A percentile compares a stretch with the other conserved stretches of the same genome.
Conservation (phyloP, 345 rosid species). For the Rhodamnia rubescens region DNA sequence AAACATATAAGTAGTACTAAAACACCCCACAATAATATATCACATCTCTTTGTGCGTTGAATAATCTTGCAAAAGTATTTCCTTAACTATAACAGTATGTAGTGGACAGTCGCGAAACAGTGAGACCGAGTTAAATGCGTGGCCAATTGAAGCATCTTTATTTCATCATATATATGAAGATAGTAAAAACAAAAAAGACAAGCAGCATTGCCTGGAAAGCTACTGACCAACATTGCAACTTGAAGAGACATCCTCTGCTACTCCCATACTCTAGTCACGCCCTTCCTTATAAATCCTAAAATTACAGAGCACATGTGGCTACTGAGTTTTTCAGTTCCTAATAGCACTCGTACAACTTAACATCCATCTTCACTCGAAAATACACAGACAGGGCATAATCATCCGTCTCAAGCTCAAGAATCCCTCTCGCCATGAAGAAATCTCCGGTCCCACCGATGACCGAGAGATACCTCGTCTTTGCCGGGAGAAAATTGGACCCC, state of each 20-base stretch:
- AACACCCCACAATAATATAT: background rate
- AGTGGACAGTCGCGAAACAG: background rate
- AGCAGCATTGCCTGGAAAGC: background rate
- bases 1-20: background rate
- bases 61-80: background rate
- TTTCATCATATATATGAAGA: background rate
- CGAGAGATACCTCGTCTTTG: constrained; percentile 50
- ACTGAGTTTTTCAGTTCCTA: background rate
- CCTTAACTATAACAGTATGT: background rate
- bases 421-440: constrained; percentile 62
- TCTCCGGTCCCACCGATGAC: constrained; percentile 58
- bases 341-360: constrained; percentile 33
- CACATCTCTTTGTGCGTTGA: background rate
- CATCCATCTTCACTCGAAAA: constrained; percentile 36
- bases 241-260: background rate
- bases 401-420: constrained; percentile 36
- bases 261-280: background rate
- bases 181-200: background rate
- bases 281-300: background rate
- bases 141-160: background rate
- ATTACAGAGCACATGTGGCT: background rate
- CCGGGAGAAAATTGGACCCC: constrained; percentile 45
- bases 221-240: background rate
- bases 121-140: background rate
- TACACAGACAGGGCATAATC: constrained; percentile 28